Percentiles rank a stretch among this genome's conserved stretches.
phyloP scores from a whole-genome alignment of 1,284 basidiomycete species.

The Heterobasidion annosum region DNA sequence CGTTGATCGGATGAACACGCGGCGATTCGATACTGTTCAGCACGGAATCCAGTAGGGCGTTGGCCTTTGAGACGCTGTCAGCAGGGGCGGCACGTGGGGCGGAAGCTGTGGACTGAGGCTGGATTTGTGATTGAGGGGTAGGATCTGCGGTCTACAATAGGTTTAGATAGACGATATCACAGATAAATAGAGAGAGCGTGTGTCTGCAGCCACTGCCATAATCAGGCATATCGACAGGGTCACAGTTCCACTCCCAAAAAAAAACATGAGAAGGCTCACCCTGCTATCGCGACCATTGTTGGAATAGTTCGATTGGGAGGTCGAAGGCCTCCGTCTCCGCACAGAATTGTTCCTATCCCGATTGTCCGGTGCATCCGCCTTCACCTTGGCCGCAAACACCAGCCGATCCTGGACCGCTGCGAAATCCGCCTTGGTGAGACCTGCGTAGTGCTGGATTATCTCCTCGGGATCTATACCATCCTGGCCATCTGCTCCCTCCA shows the following conservation, averaged over 20 bases:
- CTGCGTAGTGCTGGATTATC: constrained; percentile 50
- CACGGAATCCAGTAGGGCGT: constrained; percentile 56
- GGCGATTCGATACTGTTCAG: constrained; percentile 55
- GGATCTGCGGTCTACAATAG: constrained; percentile 45
- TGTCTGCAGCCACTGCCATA: background rate
- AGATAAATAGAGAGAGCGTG: constrained; percentile 5
- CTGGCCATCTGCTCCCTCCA: constrained; percentile 19
- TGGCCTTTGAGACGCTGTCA: constrained; percentile 41
- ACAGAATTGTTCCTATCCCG: constrained; percentile 27
- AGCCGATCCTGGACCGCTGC: constrained; percentile 64
- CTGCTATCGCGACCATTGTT: constrained; percentile 37
- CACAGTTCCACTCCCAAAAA: too few species aligned
- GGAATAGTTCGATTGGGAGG: constrained; percentile 72
- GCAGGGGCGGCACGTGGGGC: constrained; percentile 13
- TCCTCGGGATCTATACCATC: constrained; percentile 50
- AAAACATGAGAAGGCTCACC: constrained; percentile 27
- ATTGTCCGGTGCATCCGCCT: constrained; percentile 41
- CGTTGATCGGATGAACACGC: constrained; percentile 18
- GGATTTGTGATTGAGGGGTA: constrained; percentile 16
- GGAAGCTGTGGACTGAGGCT: background rate
- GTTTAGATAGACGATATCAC: background rate
- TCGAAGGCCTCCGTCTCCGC: constrained; percentile 63
- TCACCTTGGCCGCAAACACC: constrained; percentile 47
- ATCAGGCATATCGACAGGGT: too few species aligned
- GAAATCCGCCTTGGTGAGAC: constrained; percentile 63